phyloP scores from a whole-genome alignment of 805 yeast species.

The Barnettozyma sucrosica region DNA sequence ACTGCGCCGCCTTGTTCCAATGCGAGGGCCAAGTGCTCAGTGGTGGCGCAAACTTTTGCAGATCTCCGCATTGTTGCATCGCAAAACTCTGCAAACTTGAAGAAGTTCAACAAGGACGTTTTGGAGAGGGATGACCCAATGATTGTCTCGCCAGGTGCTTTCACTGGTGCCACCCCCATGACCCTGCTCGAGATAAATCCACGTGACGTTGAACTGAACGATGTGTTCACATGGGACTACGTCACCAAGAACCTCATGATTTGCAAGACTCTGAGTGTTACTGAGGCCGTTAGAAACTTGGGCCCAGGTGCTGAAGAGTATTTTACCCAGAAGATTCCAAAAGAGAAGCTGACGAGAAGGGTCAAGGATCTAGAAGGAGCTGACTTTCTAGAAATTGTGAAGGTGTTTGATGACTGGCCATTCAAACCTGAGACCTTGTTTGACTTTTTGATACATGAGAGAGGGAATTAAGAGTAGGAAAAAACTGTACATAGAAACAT shows the following conservation, averaged over 20 bases:
- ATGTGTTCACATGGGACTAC: slow-evolving; percentile 58
- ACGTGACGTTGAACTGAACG: slow-evolving; percentile 34
- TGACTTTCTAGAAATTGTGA: slow-evolving; percentile 49
- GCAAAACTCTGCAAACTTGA: slow-evolving; percentile 23
- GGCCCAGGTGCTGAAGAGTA: slow-evolving; percentile 81
- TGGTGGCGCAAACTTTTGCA: slow-evolving; percentile 59
- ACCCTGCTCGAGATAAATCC: slow-evolving; percentile 54
- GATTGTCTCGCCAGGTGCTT: slow-evolving; percentile 25
- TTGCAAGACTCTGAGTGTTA: slow-evolving; percentile 38
- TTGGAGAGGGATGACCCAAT: slow-evolving; percentile 27
- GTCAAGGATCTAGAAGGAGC: slow-evolving; percentile 45
- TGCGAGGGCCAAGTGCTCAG: slow-evolving; percentile 55
- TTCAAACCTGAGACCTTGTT: slow-evolving; percentile 59
- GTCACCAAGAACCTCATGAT: slow-evolving; percentile 58
- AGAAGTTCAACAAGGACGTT: slow-evolving; percentile 17
- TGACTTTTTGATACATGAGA: slow-evolving; percentile 29
- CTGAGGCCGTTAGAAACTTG: slow-evolving; percentile 43
- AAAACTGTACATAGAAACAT: neutral
- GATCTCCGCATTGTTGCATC: slow-evolving; percentile 53
- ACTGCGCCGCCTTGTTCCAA: slow-evolving; percentile 47
- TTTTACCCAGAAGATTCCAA: slow-evolving; percentile 30
- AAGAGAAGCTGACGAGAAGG: slow-evolving; percentile 36
- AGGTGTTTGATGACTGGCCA: slow-evolving; percentile 69
- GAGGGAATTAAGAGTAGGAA: slow-evolving; percentile 1
- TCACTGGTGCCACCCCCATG: slow-evolving; percentile 23